Evolutionary conservation across 23 red algal species (phyloP), one percentile per base, ranked within the genome.

Genomic region (Gracilaria caudata): DNA sequence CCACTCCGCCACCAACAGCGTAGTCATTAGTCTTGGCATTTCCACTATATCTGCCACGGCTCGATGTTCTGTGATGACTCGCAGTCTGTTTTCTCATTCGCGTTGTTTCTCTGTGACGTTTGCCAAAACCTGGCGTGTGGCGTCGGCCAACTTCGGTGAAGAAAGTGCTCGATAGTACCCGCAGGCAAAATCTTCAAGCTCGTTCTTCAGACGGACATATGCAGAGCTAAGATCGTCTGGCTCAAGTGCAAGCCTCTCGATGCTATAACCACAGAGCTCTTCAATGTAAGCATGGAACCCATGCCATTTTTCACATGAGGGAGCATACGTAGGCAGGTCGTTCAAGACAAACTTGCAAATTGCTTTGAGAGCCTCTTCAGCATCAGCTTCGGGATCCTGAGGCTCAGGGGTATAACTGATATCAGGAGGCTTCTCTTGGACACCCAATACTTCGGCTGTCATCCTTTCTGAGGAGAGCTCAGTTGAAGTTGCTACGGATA

Each of bases 91-190:
- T 39, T 90, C 78, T 25, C 86, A 35, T 24, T 91, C 77, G 14
- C 24, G 58, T 44, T 94, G 78, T 24, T 66, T 47, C 51, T 82
- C 93, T 1, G 36, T 70, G 36, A 89, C 93, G 68, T 40, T 65
- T 25, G 78, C 58, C 6, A 81, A 84, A 72, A 95, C 91, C 45
- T 78, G 57, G 16, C 86, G 51, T 11, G 86, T 84, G 32, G 92
- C 84, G 7, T 86, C 76, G 6, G 79, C 85, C 39, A 94, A 59
- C 35, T 82, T 78, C 17, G 87, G 93, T 25, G 91, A 78, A 26
- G 84, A 68, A 36, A 95, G 82, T 24, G 93, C 93, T 11, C 93
- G 79, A 53, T 95, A 95, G 38, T 95, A 91, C 17, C 80, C 75
- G 53, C 84, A 89, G 6, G 86, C 61, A 55, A 89, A 86, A 7